Conservation (phyloP, 1,284 basidiomycete species). For the Omphalotus olearius region DNA sequence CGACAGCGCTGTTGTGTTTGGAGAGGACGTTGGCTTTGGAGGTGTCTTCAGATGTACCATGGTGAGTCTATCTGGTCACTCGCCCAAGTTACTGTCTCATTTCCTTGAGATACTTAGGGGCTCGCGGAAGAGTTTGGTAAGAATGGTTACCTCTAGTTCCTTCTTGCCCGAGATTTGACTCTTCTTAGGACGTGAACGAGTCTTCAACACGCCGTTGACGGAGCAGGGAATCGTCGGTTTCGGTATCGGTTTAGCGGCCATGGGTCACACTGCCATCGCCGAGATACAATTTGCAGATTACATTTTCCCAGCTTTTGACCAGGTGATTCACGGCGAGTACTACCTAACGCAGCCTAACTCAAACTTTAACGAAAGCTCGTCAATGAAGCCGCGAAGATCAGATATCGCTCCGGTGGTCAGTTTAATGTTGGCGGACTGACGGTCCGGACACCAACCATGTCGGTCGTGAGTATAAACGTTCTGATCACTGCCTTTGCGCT, state of each 20-base stretch:
- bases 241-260: conserved; percentile 86
- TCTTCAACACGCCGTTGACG: conserved; percentile 94
- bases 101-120: conserved; percentile 46
- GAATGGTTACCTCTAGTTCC: conserved; percentile 11
- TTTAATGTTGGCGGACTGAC: conserved; percentile 86
- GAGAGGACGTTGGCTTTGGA: conserved; percentile 92
- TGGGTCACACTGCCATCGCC: conserved; percentile 93
- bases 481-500: not conserved
- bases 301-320: conserved; percentile 90
- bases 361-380: conserved; percentile 59
- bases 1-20: conserved; percentile 85
- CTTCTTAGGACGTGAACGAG: conserved; percentile 72
- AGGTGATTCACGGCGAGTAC: conserved; percentile 41
- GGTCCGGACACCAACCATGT: conserved; percentile 84
- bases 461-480: conserved; percentile 49
- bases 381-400: conserved; percentile 93
- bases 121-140: conserved; percentile 89
- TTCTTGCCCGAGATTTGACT: conserved; percentile 8
- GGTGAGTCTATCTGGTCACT: conserved; percentile 35
- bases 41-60: conserved; percentile 90
- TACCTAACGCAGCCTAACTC: conserved; percentile 5
- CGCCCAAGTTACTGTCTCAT: conserved; percentile 5
- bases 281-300: conserved; percentile 91
- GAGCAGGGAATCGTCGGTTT: conserved; percentile 96
- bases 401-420: conserved; percentile 84